Base-by-base conservation (phyloP, 768 basidiomycete species). In the Suillus fuscotomentosus region DNA sequence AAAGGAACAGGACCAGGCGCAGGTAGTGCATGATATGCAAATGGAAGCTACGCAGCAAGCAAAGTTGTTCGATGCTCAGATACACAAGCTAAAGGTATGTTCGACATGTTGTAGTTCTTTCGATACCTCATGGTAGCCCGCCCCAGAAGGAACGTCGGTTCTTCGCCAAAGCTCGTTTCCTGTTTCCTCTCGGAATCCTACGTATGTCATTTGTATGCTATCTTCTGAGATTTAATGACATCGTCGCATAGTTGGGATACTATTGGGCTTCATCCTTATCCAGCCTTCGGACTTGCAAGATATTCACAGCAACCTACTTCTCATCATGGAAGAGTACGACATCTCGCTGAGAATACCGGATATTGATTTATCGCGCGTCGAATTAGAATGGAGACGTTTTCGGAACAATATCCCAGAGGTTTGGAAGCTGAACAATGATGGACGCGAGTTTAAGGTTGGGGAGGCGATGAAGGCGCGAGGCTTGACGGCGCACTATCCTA, bases 381-480 rank as follows among this genome's bases (percentile, higher is more conserved):
- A 91, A 74, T 68, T 78, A 27, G 91, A 94, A 73, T 94, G 92
- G 90, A 80, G 79, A 45, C 81, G 85, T 60, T 73, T 94, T 7
- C 81, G 85, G 57, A 85, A 80, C 70, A 88, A 80, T 65, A 88
- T 94, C 11, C 91, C 92, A 0, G 92, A 93, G 68, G 77, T 91
- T 0, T 93, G 92, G 89, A 92, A 92, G 73, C 82, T 92, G 69
- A 89, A 86, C 67, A 87, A 84, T 17, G 90, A 93, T 64, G 91
- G 91, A 5, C 83, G 92, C 56, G 92, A 93, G 70, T 94, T 94
- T 67, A 83, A 86, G 70, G 89, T 88, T 3, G 92, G 92, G 42
- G 89, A 91, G 61, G 76, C 76, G 41, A 86, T 91, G 71, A 86
- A 85, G 62, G 83, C 77, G 5, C 82, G 86, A 50, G 90, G 89